Evolutionary conservation across 2,329 filamentous ascomycete genomes (phyloP), one percentile per base, ranked within the genome.

Genomic region (Pseudopyrenochaeta lycopersici): DNA sequence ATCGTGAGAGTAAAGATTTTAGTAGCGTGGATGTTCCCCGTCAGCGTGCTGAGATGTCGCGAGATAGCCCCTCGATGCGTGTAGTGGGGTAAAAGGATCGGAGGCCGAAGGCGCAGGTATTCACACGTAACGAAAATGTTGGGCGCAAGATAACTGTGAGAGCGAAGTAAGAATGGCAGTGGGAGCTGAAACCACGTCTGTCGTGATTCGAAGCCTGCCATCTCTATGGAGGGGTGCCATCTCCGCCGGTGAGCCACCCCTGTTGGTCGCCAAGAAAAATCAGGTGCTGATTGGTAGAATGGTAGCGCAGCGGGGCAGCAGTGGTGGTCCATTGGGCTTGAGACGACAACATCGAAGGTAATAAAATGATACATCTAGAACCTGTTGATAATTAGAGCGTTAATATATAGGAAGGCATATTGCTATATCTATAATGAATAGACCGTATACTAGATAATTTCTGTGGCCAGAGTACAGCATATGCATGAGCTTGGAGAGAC

Each of bases 171-270:
- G 9, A 39, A 18, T 21, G 18, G 17, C 36, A 9, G 18, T 7
- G 36, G 12, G 18, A 39, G 36, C 9, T 23, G 20, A 39, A 23
- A 2, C 10, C n/a, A 17, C 17, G 2, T 17, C 35, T 38, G 35
- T 46, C 30, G 39, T 44, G 40, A 36, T 46, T 17, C 35, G 29
- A 17, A 27, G 33, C 30, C 12, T 10, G 27, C 7, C 31, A 31
- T 11, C n/a, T 46, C 27, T 29, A 18, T 46, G 31, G 46, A 46
- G 52, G 46, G 46, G 46, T 42, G 29, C 15, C 9, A 45, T 38
- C 18, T 20, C 15, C 43, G 48, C 48, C 48, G 53, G 53, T 56
- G 30, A 56, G 45, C 11, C n/a, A 36, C 39, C 51, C 52, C 52
- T 43, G 52, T 43, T 27, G 14, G 9, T 41, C 32, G 33, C 33